Percentiles rank a stretch among this genome's conserved stretches.
Evolutionary conservation across 2,329 filamentous ascomycete species (phyloP).

Genomic region (Plectosphaerella sp.): DNA sequence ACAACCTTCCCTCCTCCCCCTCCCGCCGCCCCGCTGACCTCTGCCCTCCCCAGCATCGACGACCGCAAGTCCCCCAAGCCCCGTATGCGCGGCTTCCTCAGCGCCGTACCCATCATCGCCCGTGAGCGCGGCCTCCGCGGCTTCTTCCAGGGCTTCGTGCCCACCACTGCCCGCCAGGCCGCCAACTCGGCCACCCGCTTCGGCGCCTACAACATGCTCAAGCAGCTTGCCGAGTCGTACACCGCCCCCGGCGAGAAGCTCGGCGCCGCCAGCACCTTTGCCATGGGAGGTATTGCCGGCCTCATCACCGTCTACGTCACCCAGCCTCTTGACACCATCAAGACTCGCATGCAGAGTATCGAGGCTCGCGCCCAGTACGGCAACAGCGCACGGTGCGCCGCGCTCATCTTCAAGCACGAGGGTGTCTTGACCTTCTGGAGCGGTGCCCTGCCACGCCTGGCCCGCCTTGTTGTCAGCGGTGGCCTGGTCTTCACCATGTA

Average conservation of each 20-base stretch:
- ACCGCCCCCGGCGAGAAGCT: conserved; percentile 93
- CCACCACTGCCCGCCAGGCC: conserved; percentile 89
- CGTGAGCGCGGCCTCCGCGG: conserved; percentile 83
- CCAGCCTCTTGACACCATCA: conserved; percentile 82
- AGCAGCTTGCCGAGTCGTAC: conserved; percentile 88
- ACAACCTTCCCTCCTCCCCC: conserved; percentile 16
- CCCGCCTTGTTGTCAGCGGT: conserved; percentile 80
- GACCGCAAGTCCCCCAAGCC: conserved; percentile 85
- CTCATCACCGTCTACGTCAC: conserved; percentile 82
- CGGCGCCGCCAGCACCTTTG: conserved; percentile 82
- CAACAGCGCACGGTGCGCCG: conserved; percentile 81
- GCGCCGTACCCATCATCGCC: conserved; percentile 82
- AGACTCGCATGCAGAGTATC: conserved; percentile 97
- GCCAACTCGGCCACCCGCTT: conserved; percentile 93
- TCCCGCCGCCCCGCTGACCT: not conserved
- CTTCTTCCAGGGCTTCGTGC: conserved; percentile 96
- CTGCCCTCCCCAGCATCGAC: conserved; percentile 64
- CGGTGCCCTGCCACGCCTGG: conserved; percentile 81
- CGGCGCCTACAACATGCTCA: conserved; percentile 82
- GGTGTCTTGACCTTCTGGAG: conserved; percentile 91
- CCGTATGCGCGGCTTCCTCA: conserved; percentile 85
- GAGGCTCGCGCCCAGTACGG: conserved; percentile 78
- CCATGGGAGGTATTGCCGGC: conserved; percentile 82
- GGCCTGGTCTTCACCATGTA: conserved; percentile 99
- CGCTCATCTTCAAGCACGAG: conserved; percentile 82